phyloP scores from a whole-genome alignment of 805 yeast species.

The Priceomyces haplophilus region DNA sequence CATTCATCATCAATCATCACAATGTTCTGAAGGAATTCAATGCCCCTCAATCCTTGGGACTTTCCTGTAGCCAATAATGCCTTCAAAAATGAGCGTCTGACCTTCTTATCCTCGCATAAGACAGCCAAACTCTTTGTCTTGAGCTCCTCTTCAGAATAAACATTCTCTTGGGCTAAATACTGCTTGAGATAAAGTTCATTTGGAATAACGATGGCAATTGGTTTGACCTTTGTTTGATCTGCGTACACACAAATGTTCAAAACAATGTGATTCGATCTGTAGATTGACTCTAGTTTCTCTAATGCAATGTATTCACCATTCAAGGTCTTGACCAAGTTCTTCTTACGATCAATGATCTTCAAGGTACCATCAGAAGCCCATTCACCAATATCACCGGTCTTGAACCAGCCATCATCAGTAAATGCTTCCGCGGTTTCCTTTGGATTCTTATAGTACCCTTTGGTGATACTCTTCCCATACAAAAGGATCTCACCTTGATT shows the following conservation, averaged over 20 bases:
- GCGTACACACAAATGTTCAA: conserved; percentile 90
- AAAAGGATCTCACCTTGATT: conserved; percentile 91
- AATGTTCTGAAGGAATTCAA: conserved; percentile 77
- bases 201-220: conserved; percentile 87
- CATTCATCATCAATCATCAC: conserved; percentile 86
- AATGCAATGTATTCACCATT: conserved; percentile 98
- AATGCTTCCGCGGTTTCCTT: conserved; percentile 76
- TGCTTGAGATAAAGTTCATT: conserved; percentile 62
- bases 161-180: conserved; percentile 48
- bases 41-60: conserved; percentile 76
- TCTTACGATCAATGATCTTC: conserved; percentile 86
- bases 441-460: conserved; percentile 79
- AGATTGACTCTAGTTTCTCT: conserved; percentile 88
- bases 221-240: conserved; percentile 82
- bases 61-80: conserved; percentile 72
- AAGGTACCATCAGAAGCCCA: conserved; percentile 81
- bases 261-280: conserved; percentile 78
- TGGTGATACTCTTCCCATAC: conserved; percentile 67
- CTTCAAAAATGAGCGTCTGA: conserved; percentile 53
- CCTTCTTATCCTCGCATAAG: conserved; percentile 54
- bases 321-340: conserved; percentile 91
- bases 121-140: conserved; percentile 46
- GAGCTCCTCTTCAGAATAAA: conserved; percentile 46
- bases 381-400: conserved; percentile 95
- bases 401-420: conserved; percentile 87